Conservation (phyloP, 345 rosid species). For the Dipteronia dyeriana region DNA sequence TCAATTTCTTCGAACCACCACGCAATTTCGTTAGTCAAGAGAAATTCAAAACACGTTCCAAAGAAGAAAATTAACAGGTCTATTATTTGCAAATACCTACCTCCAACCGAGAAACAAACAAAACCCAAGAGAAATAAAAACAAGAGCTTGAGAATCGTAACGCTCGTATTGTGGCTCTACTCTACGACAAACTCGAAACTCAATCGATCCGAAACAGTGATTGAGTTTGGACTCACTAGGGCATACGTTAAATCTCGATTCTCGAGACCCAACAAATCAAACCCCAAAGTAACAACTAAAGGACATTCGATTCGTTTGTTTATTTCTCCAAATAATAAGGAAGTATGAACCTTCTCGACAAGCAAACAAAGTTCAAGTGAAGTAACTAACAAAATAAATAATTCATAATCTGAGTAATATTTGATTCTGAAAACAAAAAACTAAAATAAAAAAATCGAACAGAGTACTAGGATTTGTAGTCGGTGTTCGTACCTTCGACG, state of each 20-base stretch:
- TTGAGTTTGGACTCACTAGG: background rate
- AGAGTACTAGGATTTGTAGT: background rate
- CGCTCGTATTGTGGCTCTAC: background rate
- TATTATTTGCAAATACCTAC: background rate
- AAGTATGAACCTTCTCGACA: background rate
- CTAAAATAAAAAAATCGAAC: background rate
- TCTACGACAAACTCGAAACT: background rate
- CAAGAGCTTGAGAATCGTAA: background rate
- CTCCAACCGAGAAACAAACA: background rate
- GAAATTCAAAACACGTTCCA: background rate
- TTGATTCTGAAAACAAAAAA: background rate
- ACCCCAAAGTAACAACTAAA: background rate
- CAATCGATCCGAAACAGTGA: background rate
- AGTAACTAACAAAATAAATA: background rate
- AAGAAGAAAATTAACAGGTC: background rate
- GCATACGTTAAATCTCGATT: constrained; percentile 4
- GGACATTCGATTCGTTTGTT: background rate
- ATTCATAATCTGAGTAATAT: background rate
- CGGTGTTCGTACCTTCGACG: constrained; percentile 17
- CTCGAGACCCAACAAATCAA: background rate
- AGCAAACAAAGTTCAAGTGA: background rate
- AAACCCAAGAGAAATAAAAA: background rate
- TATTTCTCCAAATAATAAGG: background rate
- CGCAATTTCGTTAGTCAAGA: no score
- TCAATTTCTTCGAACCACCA: background rate